Conservation (phyloP, 2,329 filamentous ascomycete species). For the Stemphylium lycopersici region DNA sequence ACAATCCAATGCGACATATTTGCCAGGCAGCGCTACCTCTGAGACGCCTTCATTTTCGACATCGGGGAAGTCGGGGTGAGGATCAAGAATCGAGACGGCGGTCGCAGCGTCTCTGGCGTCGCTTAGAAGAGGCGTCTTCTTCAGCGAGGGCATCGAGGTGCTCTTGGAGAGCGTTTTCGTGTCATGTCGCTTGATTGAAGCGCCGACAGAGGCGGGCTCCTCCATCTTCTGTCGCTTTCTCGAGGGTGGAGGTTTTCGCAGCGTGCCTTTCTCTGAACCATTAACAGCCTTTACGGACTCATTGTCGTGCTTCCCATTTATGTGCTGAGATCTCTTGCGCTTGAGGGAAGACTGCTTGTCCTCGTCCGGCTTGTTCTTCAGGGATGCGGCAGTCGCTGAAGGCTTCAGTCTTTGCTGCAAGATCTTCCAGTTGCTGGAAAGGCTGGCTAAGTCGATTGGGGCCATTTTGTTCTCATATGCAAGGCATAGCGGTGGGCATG, state of each 20-base stretch:
- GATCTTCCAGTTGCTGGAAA: constrained; percentile 75
- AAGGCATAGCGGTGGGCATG: constrained; percentile 34
- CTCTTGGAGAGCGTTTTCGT: constrained; percentile 53
- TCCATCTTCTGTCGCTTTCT: constrained; percentile 50
- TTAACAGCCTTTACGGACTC: constrained; percentile 37
- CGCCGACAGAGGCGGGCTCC: constrained; percentile 41
- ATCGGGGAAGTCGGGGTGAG: constrained; percentile 49
- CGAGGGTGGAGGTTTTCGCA: constrained; percentile 25
- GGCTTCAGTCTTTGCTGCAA: constrained; percentile 65
- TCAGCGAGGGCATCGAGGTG: constrained; percentile 42
- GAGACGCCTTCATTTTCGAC: constrained; percentile 53
- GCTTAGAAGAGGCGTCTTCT: constrained; percentile 55
- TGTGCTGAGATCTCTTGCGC: constrained; percentile 39
- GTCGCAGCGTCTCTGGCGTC: constrained; percentile 62
- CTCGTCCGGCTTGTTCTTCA: constrained; percentile 34
- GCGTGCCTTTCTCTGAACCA: constrained; percentile 34
- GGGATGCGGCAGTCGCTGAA: constrained; percentile 40
- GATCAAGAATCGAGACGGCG: constrained; percentile 57
- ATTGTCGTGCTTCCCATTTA: constrained; percentile 26
- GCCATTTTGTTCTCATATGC: constrained; percentile 42
- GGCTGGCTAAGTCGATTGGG: constrained; percentile 49
- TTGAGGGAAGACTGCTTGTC: constrained; percentile 37
- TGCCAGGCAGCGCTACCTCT: constrained; percentile 72
- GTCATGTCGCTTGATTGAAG: constrained; percentile 41
- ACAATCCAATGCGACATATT: constrained; percentile 93